Conservation (phyloP, 1,284 basidiomycete genomes). For the Boletellus dicymbophilus region DNA sequence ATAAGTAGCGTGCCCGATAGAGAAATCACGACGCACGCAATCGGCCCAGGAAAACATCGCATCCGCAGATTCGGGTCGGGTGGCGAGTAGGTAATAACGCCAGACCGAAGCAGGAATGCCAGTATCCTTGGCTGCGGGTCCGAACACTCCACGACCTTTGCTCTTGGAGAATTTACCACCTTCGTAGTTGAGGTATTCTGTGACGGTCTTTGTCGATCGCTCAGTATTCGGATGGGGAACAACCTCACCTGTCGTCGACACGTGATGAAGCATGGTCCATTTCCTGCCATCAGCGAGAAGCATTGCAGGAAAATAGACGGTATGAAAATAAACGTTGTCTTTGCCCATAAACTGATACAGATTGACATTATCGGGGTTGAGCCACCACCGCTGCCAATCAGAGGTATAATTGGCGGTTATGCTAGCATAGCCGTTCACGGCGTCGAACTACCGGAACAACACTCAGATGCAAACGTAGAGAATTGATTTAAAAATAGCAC, state of each 20-base stretch:
- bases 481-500: background rate
- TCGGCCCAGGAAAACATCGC: constrained; percentile 98
- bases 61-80: constrained; percentile 93
- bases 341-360: constrained; percentile 99
- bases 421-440: constrained; percentile 96
- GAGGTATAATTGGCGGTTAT: constrained; percentile 96
- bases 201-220: constrained; percentile 2
- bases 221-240: background rate
- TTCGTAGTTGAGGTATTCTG: constrained; percentile 98
- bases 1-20: background rate
- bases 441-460: constrained; percentile 77
- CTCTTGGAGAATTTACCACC: constrained; percentile 99
- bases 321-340: constrained; percentile 99
- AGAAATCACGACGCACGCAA: constrained; percentile 55
- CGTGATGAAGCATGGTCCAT: constrained; percentile 95
- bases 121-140: constrained; percentile 92
- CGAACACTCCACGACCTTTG: constrained; percentile 96
- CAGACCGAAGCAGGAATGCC: constrained; percentile 94
- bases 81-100: constrained; percentile 95
- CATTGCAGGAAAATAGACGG: constrained; percentile 93
- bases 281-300: constrained; percentile 87
- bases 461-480: constrained; percentile 9
- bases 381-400: constrained; percentile 99
- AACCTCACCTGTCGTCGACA: constrained; percentile 87
- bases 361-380: constrained; percentile 88